A percentile compares a stretch with the other conserved stretches of the same genome.
phyloP scores from a whole-genome alignment of 2,329 filamentous ascomycete species.

The Botryotinia narcissicola region DNA sequence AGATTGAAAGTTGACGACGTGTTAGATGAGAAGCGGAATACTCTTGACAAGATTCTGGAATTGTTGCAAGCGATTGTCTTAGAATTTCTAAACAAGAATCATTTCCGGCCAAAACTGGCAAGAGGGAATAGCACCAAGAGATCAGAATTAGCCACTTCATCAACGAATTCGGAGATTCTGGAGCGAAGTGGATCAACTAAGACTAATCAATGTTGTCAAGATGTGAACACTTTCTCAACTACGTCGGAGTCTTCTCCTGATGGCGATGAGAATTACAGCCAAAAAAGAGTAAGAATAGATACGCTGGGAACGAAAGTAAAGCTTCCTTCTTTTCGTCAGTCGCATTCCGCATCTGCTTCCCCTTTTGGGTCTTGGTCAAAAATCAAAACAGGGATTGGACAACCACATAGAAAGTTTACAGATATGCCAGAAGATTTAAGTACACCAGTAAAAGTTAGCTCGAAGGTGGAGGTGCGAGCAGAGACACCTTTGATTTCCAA shows the following conservation, averaged over 20 bases:
- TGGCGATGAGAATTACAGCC: too few species aligned
- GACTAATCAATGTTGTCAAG: background rate
- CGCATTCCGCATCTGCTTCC: slow-evolving; percentile 28
- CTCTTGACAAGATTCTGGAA: slow-evolving; percentile 51
- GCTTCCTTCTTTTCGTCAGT: slow-evolving; percentile 30
- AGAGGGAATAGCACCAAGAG: background rate
- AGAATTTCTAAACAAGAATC: slow-evolving; percentile 72
- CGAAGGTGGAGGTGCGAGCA: background rate
- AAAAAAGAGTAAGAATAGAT: slow-evolving; percentile 13
- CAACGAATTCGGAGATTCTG: background rate
- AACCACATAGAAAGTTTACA: background rate
- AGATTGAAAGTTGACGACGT: slow-evolving; percentile 41
- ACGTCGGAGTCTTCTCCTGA: background rate
- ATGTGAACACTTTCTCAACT: background rate
- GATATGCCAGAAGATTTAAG: background rate
- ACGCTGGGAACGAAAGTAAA: slow-evolving; percentile 30
- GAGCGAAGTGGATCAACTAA: background rate
- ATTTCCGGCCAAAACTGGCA: slow-evolving; percentile 47
- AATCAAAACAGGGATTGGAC: slow-evolving; percentile 39
- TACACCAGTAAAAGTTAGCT: background rate
- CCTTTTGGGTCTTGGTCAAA: slow-evolving; percentile 42
- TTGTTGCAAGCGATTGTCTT: slow-evolving; percentile 67
- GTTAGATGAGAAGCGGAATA: slow-evolving; percentile 47
- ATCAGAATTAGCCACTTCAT: background rate
- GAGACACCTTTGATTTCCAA: slow-evolving; percentile 41